Evolutionary conservation across 2,329 filamentous ascomycete genomes (phyloP).

Genomic region (Fusarium sp.): DNA sequence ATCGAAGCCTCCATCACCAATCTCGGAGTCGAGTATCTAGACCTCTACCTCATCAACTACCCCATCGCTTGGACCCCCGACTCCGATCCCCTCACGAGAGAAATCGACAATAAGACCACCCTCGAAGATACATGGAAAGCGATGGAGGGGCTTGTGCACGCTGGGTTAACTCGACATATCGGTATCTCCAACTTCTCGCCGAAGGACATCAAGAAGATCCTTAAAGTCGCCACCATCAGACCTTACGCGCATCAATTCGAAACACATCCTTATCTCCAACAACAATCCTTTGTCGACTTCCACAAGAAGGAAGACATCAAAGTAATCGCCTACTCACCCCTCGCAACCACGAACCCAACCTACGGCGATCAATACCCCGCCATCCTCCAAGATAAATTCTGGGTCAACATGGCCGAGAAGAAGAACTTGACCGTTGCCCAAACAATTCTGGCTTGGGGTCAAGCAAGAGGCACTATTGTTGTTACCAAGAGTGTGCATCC

Average conservation of each 20-base stretch:
- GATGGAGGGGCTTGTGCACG: constrained; percentile 46
- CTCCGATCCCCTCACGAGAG: constrained; percentile 5
- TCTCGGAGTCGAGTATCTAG: constrained; percentile 50
- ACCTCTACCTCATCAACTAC: constrained; percentile 50
- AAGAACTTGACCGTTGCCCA: constrained; percentile 43
- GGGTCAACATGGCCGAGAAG: constrained; percentile 23
- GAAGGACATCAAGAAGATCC: constrained; percentile 59
- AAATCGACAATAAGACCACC: constrained; percentile 36
- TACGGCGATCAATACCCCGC: constrained; percentile 38
- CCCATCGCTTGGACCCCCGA: constrained; percentile 44
- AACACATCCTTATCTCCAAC: constrained; percentile 70
- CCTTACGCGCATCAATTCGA: constrained; percentile 55
- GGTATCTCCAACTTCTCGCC: constrained; percentile 71
- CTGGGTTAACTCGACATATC: constrained; percentile 46
- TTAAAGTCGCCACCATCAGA: constrained; percentile 49
- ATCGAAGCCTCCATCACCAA: constrained; percentile 48
- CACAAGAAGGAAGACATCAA: constrained; percentile 47
- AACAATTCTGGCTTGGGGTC: constrained; percentile 41
- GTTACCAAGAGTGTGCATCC: constrained; percentile 39
- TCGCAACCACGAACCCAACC: constrained; percentile 41
- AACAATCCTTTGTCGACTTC: constrained; percentile 45
- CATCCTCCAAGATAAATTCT: constrained; percentile 37
- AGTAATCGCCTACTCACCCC: constrained; percentile 41
- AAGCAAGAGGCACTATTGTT: constrained; percentile 36
- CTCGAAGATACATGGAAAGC: constrained; percentile 50